Evolutionary conservation across 495 filamentous ascomycete species (phyloP).

Genomic region (Tuber umbilicatum): DNA sequence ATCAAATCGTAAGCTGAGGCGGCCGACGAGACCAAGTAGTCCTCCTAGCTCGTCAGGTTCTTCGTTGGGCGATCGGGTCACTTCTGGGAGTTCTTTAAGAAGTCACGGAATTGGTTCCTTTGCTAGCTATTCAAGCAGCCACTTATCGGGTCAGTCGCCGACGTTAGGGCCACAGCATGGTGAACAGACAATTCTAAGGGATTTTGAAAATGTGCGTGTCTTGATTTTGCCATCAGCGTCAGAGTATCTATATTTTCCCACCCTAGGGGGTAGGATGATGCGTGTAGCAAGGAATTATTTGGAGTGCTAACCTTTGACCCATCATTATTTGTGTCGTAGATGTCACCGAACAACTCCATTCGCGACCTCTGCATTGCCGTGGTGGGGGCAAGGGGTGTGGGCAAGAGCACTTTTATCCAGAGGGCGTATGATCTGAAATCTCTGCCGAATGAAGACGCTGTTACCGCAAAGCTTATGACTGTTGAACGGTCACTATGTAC

Average conservation of each 20-base stretch:
- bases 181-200: constrained; percentile 27
- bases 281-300: neutral
- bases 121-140: constrained; percentile 27
- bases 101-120: constrained; percentile 31
- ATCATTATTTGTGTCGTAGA: constrained; percentile 24
- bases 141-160: constrained; percentile 29
- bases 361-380: constrained; percentile 70
- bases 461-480: constrained; percentile 62
- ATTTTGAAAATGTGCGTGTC: constrained; percentile 37
- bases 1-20: constrained; percentile 28
- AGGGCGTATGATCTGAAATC: constrained; percentile 64
- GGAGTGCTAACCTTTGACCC: constrained; percentile 26
- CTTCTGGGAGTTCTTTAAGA: constrained; percentile 25
- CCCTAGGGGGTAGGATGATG: neutral
- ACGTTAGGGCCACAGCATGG: constrained; percentile 26
- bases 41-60: constrained; percentile 24
- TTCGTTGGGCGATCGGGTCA: constrained; percentile 15
- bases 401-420: constrained; percentile 86
- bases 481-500: constrained; percentile 69
- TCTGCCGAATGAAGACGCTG: constrained; percentile 51
- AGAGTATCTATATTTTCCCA: constrained; percentile 24
- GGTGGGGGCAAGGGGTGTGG: constrained; percentile 70
- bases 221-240: constrained; percentile 24
- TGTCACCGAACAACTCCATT: constrained; percentile 36
- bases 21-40: constrained; percentile 27